These are phyloP conservation scores for Pseudogymnoascus sp. DNA, from an alignment of 2,329 filamentous ascomycete species.

Conservation along the genomic window DNA sequence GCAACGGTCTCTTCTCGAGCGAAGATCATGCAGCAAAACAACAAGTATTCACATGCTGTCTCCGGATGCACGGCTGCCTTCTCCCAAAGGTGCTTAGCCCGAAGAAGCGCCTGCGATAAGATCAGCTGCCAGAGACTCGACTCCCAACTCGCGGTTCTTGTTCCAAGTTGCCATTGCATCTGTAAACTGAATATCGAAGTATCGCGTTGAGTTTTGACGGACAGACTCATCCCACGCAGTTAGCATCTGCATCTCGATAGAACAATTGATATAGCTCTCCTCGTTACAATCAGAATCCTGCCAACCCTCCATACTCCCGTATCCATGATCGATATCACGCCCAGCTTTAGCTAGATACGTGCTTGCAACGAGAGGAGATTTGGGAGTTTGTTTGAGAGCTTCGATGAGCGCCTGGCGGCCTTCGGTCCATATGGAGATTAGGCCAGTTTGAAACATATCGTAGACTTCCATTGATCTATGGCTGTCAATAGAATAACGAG, in stretches of 20 bases:
- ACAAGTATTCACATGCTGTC: not conserved
- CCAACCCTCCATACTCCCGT: too few relatives aligned
- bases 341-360: not conserved
- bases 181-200: not conserved
- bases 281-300: too few relatives aligned
- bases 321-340: not conserved
- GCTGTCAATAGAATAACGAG: too few relatives aligned
- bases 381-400: too few relatives aligned
- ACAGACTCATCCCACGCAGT: not conserved
- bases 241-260: too few relatives aligned
- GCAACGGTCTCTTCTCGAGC: not conserved
- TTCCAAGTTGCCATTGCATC: not conserved
- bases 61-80: not conserved
- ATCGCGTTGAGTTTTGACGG: not conserved
- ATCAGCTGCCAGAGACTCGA: too few relatives aligned
- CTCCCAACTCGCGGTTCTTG: not conserved
- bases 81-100: too few relatives aligned
- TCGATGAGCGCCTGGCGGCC: not conserved
- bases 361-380: not conserved
- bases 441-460: too few relatives aligned
- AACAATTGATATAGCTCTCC: not conserved
- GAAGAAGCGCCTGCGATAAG: too few relatives aligned
- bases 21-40: not conserved
- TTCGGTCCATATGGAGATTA: not conserved
- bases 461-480: too few relatives aligned